These are phyloP conservation scores for Phaeotremella fagi DNA, from an alignment of 768 basidiomycete species.

Conservation along the genomic window DNA sequence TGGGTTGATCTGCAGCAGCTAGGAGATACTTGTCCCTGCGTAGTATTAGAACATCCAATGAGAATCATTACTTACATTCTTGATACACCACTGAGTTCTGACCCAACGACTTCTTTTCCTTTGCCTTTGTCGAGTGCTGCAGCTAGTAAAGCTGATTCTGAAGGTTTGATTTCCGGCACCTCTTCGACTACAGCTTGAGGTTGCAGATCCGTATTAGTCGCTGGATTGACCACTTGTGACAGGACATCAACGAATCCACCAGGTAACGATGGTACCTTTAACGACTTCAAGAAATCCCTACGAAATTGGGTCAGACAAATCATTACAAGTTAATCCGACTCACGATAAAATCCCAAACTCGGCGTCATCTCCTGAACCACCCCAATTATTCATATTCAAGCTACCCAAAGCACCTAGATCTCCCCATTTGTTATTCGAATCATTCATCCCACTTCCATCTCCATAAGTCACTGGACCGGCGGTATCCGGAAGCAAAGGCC, in stretches of 20 bases:
- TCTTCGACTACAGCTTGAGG: background rate
- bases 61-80: conserved; percentile 51
- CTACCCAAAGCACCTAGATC: background rate
- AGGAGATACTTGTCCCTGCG: conserved; percentile 83
- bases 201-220: background rate
- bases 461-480: conserved; percentile 12
- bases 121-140: conserved; percentile 16
- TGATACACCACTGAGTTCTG: conserved; percentile 16
- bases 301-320: background rate
- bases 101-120: conserved; percentile 13
- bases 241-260: conserved; percentile 37
- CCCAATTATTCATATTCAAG: conserved; percentile 25
- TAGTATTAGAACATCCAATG: conserved; percentile 61
- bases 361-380: conserved; percentile 21
- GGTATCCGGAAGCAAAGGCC: conserved; percentile 37
- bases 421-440: conserved; percentile 1
- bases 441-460: conserved; percentile 2
- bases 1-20: conserved; percentile 89
- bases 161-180: no score
- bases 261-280: conserved; percentile 35
- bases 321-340: background rate
- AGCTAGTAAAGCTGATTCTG: background rate
- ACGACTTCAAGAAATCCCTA: conserved; percentile 24
- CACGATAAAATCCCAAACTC: conserved; percentile 39
- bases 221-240: conserved; percentile 6